These are phyloP conservation scores for Carex littledalei DNA, from an alignment of 176 grass and related monocot species.

Conservation along the genomic window DNA sequence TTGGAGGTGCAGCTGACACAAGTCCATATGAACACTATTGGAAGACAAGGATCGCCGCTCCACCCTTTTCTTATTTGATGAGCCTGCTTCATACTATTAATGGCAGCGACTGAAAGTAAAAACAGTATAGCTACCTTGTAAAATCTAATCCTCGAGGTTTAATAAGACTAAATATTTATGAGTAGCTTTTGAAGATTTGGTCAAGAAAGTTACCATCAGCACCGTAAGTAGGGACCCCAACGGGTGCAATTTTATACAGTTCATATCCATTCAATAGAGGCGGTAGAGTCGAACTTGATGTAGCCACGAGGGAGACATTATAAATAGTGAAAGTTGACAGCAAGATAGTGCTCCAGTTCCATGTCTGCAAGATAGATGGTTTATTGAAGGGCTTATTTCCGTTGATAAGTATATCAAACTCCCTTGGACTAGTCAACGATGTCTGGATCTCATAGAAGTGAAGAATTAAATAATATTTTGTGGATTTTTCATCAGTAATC, in stretches of 20 bases:
- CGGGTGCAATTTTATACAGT: not conserved
- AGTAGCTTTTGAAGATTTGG: too few species aligned
- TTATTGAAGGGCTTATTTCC: too few species aligned
- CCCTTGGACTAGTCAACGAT: not conserved
- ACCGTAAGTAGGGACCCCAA: not conserved
- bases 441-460: slow-evolving; percentile 24
- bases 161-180: too few species aligned
- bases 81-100: not conserved
- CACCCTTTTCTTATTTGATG: not conserved
- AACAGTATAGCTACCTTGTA: not conserved
- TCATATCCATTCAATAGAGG: slow-evolving; percentile 37
- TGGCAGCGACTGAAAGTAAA: slow-evolving; percentile 17
- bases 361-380: too few species aligned
- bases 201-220: not conserved
- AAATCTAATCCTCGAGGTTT: too few species aligned
- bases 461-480: slow-evolving; percentile 3
- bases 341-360: not conserved
- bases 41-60: slow-evolving; percentile 8
- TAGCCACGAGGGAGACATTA: not conserved
- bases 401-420: not conserved
- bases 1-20: not conserved
- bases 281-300: not conserved
- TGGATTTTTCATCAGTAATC: not conserved
- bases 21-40: not conserved
- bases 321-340: not conserved